Base-by-base conservation (phyloP, 2,329 filamentous ascomycete genomes). In the Fusarium palustre region DNA sequence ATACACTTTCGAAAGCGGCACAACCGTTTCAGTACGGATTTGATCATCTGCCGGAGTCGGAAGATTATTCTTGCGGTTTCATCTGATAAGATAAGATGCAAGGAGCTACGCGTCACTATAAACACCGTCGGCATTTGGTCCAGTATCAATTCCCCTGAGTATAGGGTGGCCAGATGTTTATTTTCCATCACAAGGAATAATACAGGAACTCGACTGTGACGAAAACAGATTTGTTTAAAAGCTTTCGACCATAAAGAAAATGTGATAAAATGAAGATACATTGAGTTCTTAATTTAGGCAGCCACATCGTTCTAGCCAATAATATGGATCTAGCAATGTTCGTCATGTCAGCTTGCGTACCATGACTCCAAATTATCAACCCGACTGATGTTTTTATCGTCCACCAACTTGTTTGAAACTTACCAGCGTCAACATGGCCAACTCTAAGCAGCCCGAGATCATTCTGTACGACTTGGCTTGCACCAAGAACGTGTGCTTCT, bases 31-130 rank as follows among this genome's bases (percentile, higher is more conserved):
- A 28, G n/a, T 16, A 39, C 13, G 18, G 24, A 39, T 15, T 30
- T 20, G 34, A 28, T 28, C 25, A 15, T 8, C 31, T 20, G 20
- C 13, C 13, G 34, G 4, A 8, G 1, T 8, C 1, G 48, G 48
- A 30, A 18, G 2, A 52, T 16, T 7, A 1, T 24, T 33, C 2
- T 43, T 59, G 24, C 10, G 36, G 22, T 2, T 9, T 33, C 15
- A 63, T 63, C 59, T 43, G 59, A 63, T 63, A 56, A 63, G 58
- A 63, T 63, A n/a, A 25, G 33, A 55, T 55, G 9, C 18, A 5
- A 15, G 1, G n/a, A 18, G 5, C 1, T 22, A n/a, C 25, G 36
- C 48, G 34, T 52, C 48, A 39, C 25, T 22, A 55, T 22, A 55
- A 48, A 48, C 53, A 33, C 53, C 53, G 53, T 55, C 53, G 53